A percentile compares a stretch with the other conserved stretches of the same genome.
Evolutionary conservation across 1,139 yeast genomes (phyloP).

Genomic region (Candida tunisiensis): DNA sequence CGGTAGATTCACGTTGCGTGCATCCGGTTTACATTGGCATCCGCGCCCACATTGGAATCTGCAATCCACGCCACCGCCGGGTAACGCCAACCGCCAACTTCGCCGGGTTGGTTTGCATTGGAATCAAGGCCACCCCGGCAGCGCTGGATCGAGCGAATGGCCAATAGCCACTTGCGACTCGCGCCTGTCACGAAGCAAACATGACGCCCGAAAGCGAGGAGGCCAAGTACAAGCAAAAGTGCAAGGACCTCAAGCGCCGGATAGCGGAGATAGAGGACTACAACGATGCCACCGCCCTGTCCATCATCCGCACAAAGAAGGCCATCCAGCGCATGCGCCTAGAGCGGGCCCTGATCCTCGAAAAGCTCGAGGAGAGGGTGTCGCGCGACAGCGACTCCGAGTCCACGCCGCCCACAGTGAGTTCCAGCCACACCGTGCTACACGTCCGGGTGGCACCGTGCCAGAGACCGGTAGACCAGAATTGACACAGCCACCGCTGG

Average conservation of each 20-base stretch:
- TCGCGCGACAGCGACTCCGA: constrained; percentile 1
- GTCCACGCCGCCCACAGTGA: too few relatives aligned
- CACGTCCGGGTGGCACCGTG: background rate
- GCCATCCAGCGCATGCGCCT: constrained; percentile 65
- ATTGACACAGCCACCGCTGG: too few relatives aligned
- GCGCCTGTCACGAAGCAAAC: background rate
- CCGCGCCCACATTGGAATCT: too few relatives aligned
- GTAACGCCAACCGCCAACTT: too few relatives aligned
- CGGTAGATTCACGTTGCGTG: too few relatives aligned
- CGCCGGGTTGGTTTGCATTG: too few relatives aligned
- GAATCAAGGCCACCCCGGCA: too few relatives aligned
- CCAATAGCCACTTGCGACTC: too few relatives aligned
- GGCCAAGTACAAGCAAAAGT: constrained; percentile 33
- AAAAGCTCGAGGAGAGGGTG: constrained; percentile 45
- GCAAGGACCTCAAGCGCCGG: constrained; percentile 55
- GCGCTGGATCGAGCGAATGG: too few relatives aligned
- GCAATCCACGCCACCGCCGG: too few relatives aligned
- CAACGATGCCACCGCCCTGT: constrained; percentile 64
- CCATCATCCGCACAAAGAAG: constrained; percentile 62
- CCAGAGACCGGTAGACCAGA: constrained; percentile 2
- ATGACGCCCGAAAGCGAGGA: constrained; percentile 8
- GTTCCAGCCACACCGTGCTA: too few relatives aligned
- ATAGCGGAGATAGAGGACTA: constrained; percentile 61
- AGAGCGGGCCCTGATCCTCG: constrained; percentile 68
- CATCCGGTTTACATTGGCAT: too few relatives aligned